Conservation (phyloP, 768 basidiomycete species). For the Grammothele lineata region DNA sequence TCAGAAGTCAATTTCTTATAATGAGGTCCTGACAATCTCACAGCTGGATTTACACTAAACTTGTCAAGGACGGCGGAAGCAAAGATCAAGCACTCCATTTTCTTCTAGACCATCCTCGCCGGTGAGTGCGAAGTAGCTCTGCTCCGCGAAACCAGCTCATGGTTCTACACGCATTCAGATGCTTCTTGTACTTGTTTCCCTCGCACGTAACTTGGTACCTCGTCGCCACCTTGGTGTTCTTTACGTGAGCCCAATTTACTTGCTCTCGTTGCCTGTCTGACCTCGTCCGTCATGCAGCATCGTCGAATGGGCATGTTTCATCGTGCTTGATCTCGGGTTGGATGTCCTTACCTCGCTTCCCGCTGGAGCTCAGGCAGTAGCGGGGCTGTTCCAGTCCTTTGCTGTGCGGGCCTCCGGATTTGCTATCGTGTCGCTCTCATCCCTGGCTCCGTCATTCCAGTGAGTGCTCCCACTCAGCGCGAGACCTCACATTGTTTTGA, state of each 20-base stretch:
- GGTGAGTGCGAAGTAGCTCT: slow-evolving; percentile 35
- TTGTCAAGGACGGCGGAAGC: slow-evolving; percentile 40
- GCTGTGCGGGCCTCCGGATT: slow-evolving; percentile 52
- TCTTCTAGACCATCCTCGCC: slow-evolving; percentile 73
- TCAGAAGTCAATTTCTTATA: not conserved
- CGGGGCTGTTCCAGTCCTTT: slow-evolving; percentile 51
- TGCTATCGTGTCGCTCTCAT: slow-evolving; percentile 40
- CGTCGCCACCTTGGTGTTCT: slow-evolving; percentile 44
- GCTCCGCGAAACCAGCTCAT: not conserved
- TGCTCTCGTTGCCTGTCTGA: not conserved
- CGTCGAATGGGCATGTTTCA: slow-evolving; percentile 69
- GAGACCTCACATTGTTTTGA: too few species aligned
- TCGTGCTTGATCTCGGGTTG: slow-evolving; percentile 41
- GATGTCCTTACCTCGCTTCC: slow-evolving; percentile 21
- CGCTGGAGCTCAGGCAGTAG: slow-evolving; percentile 34
- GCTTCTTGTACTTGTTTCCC: slow-evolving; percentile 71
- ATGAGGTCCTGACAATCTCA: not conserved
- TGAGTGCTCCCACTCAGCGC: slow-evolving; percentile 27
- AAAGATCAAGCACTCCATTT: slow-evolving; percentile 58
- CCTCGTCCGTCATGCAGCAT: slow-evolving; percentile 31
- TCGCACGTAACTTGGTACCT: slow-evolving; percentile 77
- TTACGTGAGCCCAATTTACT: slow-evolving; percentile 42
- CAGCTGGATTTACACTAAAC: slow-evolving; percentile 62
- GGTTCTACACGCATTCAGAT: slow-evolving; percentile 35
- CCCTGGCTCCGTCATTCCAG: slow-evolving; percentile 68